These are phyloP conservation scores for Sphenostylis stenocarpa DNA, from an alignment of 306 rosid genomes.

Conservation along the genomic window DNA sequence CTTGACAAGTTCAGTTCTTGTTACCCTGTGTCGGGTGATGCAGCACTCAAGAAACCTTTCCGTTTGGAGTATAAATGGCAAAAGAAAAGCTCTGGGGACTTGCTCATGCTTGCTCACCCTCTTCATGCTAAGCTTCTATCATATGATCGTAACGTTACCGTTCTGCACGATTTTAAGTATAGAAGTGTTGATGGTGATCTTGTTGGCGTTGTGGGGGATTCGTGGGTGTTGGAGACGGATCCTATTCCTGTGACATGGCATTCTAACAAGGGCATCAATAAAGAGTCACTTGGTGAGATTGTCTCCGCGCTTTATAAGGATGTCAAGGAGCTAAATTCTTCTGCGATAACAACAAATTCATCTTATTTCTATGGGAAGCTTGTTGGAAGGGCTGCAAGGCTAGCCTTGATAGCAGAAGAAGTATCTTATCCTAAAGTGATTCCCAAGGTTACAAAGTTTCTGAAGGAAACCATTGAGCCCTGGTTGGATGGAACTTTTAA, in stretches of 20 bases:
- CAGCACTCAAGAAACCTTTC: conserved; percentile 47
- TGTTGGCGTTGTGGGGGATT: conserved; percentile 83
- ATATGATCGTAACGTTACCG: conserved; percentile 26
- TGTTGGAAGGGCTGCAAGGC: conserved; percentile 85
- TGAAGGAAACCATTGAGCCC: conserved; percentile 75
- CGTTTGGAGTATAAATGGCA: conserved; percentile 20
- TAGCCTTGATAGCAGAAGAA: conserved; percentile 90
- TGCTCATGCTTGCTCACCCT: conserved; percentile 33
- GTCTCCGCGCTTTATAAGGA: conserved; percentile 62
- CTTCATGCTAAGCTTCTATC: conserved; percentile 26
- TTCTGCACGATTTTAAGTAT: conserved; percentile 70
- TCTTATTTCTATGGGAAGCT: conserved; percentile 79
- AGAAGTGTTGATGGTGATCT: conserved; percentile 86
- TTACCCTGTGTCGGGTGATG: conserved; percentile 72
- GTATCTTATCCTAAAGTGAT: conserved; percentile 54
- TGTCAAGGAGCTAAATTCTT: conserved; percentile 55
- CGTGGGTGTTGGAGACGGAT: conserved; percentile 64
- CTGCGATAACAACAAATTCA: conserved; percentile 46
- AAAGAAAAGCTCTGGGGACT: conserved; percentile 14
- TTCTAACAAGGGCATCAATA: conserved; percentile 56
- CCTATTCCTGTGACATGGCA: conserved; percentile 78
- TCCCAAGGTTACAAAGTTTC: conserved; percentile 49
- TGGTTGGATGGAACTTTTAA: conserved; percentile 78
- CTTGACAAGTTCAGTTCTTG: conserved; percentile 61
- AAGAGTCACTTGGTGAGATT: conserved; percentile 55